These are phyloP conservation scores for Paramecium tetraurelia DNA, from an alignment of 73 alveolate genomes.

Conservation along the genomic window DNA sequence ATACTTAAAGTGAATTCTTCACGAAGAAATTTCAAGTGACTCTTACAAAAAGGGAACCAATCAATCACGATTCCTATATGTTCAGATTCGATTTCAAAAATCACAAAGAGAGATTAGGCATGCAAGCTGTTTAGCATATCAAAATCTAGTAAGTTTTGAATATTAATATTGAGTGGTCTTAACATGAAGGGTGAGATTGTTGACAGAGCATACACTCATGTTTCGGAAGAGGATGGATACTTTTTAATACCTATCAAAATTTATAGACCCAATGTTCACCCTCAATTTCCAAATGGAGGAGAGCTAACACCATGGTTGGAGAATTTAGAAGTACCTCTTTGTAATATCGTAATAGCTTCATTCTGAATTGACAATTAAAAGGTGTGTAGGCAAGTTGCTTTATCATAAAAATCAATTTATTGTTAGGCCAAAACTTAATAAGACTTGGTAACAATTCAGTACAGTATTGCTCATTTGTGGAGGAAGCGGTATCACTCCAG, in stretches of 20 bases:
- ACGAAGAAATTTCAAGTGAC: conserved; percentile 35
- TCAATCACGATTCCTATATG: conserved; percentile 64
- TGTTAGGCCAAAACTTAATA: conserved; percentile 68
- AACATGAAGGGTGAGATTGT: conserved; percentile 70
- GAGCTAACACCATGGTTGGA: conserved; percentile 79
- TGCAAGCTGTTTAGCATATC: conserved; percentile 73
- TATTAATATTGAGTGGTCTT: conserved; percentile 62
- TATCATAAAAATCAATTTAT: conserved; percentile 7
- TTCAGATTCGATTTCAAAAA: conserved; percentile 72
- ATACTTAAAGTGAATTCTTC: not conserved
- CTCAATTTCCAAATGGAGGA: conserved; percentile 86
- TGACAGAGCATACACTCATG: conserved; percentile 74
- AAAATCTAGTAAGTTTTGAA: conserved; percentile 43
- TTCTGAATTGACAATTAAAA: not conserved
- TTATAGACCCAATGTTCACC: conserved; percentile 71
- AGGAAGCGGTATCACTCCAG: conserved; percentile 87
- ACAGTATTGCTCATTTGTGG: conserved; percentile 78
- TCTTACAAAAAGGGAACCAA: conserved; percentile 57
- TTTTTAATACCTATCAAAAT: conserved; percentile 73
- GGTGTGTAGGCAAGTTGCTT: conserved; percentile 31
- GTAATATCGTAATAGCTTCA: not conserved
- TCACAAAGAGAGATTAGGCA: conserved; percentile 67
- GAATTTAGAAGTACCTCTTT: conserved; percentile 47
- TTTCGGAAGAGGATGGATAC: conserved; percentile 55
- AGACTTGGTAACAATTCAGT: not conserved